Evolutionary conservation across 2,329 filamentous ascomycete species (phyloP), one percentile per base, ranked within the genome.

Genomic region (Colletotrichum incanum): DNA sequence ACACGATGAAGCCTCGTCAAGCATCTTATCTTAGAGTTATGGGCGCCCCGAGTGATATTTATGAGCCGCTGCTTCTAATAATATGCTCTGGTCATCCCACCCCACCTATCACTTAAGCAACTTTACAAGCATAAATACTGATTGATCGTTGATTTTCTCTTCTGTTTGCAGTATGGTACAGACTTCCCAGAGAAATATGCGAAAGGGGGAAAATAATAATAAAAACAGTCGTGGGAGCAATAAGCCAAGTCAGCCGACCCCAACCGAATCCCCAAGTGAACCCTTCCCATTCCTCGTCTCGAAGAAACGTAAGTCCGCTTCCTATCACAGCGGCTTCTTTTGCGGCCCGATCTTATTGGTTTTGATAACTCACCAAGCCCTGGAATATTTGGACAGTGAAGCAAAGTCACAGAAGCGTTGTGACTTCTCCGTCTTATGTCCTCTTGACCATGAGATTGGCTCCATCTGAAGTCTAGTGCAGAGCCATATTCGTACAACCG

Each of bases 211-310:
- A 39, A 39, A 23, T 18, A 59, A 41, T 41, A 11, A 63, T 11
- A 9, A 50, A 41, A 28, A 62, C 18, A 26, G n/a, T 34, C 45
- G 23, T 50, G 47, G 37, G 47, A 52, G 60, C 47, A 50, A 50
- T 31, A 63, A 50, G 47, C 45, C 37, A 52, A 52, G 39, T 39
- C 60, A 50, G 60, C 60, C 60, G 34, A 52, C 60, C 60, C 60
- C 52, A 63, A 26, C 60, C 60, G 34, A 28, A 63, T n/a, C 60
- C 60, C 34, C 14, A 37, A 50, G 12, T 20, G 12, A n/a, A 31
- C 49, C 47, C 23, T n/a, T 6, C n/a, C 39, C 18, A 18, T 41
- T 59, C 55, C 26, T 23, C n/a, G 18, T 43, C 37, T 43, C 20
- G 11, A 41, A 59, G 37, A 43, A 59, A 31, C 23, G 39, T 14